Evolutionary conservation across 2,329 filamentous ascomycete species (phyloP).

Genomic region (Akanthomyces uredinophilus): DNA sequence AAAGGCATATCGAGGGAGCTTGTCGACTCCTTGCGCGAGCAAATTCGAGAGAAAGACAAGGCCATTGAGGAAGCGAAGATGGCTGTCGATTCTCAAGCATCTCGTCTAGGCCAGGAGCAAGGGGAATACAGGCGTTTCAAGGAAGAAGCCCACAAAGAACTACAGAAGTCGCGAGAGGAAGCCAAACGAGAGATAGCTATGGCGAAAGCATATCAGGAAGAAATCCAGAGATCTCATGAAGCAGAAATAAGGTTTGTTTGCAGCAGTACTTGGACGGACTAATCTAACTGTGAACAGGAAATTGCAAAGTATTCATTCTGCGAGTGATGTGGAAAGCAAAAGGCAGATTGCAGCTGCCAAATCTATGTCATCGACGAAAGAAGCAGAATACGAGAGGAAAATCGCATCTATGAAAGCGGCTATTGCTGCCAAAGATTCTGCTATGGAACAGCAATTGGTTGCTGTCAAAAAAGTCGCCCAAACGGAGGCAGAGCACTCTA

Average conservation of each 20-base stretch:
- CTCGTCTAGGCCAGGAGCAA: conserved; percentile 65
- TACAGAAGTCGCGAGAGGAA: conserved; percentile 28
- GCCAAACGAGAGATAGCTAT: conserved; percentile 40
- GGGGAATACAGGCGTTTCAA: conserved; percentile 65
- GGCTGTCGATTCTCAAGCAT: conserved; percentile 42
- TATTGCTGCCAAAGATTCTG: conserved; percentile 20
- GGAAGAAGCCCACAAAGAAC: conserved; percentile 49
- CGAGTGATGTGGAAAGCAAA: conserved; percentile 26
- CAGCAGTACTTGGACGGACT: not conserved
- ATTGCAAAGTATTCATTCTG: conserved; percentile 28
- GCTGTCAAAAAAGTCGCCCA: conserved; percentile 44
- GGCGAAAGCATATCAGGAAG: conserved; percentile 55
- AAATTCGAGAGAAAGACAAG: conserved; percentile 67
- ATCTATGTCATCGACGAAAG: conserved; percentile 22
- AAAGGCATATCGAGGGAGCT: conserved; percentile 92
- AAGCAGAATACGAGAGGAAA: conserved; percentile 32
- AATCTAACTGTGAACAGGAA: conserved; percentile 24
- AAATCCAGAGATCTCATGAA: conserved; percentile 64
- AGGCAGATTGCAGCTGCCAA: conserved; percentile 21
- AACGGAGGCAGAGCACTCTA: conserved; percentile 44
- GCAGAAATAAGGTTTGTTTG: conserved; percentile 51
- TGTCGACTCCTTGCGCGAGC: conserved; percentile 74
- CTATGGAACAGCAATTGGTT: conserved; percentile 37
- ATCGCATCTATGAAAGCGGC: conserved; percentile 2
- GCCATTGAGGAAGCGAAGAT: conserved; percentile 43